Base-by-base conservation (phyloP, 2,329 filamentous ascomycete genomes). In the Ilyonectria destructans region DNA sequence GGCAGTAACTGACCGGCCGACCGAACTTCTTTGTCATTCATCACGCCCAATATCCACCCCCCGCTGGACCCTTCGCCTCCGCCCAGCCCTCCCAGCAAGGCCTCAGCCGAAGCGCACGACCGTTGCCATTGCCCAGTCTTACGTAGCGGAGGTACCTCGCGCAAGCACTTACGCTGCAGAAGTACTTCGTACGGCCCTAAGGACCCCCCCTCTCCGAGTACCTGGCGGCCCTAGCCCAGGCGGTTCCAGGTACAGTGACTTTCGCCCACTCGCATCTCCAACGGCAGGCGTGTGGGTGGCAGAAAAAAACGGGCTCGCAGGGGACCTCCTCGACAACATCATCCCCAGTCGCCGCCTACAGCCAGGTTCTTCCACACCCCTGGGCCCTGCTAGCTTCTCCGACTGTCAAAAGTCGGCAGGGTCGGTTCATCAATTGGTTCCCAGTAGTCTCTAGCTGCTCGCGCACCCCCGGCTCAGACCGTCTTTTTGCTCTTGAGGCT, bases 341-440 rank as follows among this genome's bases (percentile, higher is more conserved):
- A 74, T 72, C 74, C 74, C 73, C 68, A 69, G 72, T 74, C 68
- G 52, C 62, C 52, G 57, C 58, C 72, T 74, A 72, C 69, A 73
- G 67, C 74, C 68, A 71, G 72, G 74, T 71, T 74, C 65, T 58
- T 74, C 62, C 40, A 71, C 67, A 69, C 73, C 74, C 74, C 76
- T 48, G n/a, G 73, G 66, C 68, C 71, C 67, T 76, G 70, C 73
- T 76, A 76, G 74, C 73, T 68, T 61, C 57, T 76, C 69, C 63
- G 73, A 74, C 74, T 76, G 74, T 76, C 71, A 75, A 76, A 54
- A 67, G 69, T 74, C 74, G 73, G 69, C 70, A 76, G 74, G 73
- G 74, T 74, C 67, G 70, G 71, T 76, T 75, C 67, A 51, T 76
- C 74, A 76, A 76, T 74, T 76, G 73, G 74, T 69, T 70, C 69